Evolutionary conservation across 2,329 filamentous ascomycete genomes (phyloP).

Genomic region (Colletotrichum abscissum): DNA sequence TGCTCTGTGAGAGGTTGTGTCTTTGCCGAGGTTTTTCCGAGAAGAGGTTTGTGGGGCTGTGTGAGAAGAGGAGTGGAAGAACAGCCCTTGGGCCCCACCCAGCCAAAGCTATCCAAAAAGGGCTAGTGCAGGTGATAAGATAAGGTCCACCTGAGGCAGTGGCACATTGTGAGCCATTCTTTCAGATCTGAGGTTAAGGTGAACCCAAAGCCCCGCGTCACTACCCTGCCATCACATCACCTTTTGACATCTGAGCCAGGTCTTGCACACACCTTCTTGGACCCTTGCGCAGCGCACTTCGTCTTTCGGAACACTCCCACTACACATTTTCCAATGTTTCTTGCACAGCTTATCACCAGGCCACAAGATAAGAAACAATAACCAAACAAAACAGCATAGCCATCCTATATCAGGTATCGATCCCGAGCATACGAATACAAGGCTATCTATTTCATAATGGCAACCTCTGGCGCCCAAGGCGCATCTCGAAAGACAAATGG

Average conservation of each 20-base stretch:
- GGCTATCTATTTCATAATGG: slow-evolving; percentile 16
- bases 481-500: slow-evolving; percentile 59
- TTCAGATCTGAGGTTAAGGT: slow-evolving; percentile 27
- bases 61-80: not conserved
- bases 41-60: not conserved
- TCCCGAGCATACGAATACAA: not conserved
- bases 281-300: not conserved
- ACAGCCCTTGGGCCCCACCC: not conserved
- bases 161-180: slow-evolving; percentile 30
- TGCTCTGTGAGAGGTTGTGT: not conserved
- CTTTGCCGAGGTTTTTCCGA: not conserved
- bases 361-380: slow-evolving; percentile 2
- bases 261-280: slow-evolving; percentile 9
- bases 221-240: slow-evolving; percentile 17
- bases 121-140: slow-evolving; percentile 4
- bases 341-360: not conserved
- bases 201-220: slow-evolving; percentile 26
- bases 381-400: slow-evolving; percentile 18
- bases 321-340: not conserved
- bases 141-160: slow-evolving; percentile 15
- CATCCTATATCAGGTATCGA: not conserved
- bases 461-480: slow-evolving; percentile 24
- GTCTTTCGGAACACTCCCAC: not conserved
- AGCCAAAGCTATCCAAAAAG: slow-evolving; percentile 22
- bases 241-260: not conserved